These are phyloP conservation scores for Phanerochaete carnosa DNA, from an alignment of 768 basidiomycete species.

Conservation along the genomic window DNA sequence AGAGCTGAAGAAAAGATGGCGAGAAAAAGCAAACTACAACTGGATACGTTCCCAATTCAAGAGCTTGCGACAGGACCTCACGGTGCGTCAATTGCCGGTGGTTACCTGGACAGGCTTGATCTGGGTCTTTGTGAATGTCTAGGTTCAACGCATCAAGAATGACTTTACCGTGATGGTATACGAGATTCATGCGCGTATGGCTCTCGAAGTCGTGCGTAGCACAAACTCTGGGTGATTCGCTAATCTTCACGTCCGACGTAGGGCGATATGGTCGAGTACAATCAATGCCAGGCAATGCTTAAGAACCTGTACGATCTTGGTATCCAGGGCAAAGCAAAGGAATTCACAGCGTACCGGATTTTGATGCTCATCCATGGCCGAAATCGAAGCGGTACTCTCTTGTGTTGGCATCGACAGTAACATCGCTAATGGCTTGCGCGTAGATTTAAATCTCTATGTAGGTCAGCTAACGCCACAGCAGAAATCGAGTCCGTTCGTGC, in stretches of 20 bases:
- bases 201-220: slow-evolving; percentile 76
- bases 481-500: slow-evolving; percentile 75
- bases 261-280: slow-evolving; percentile 98
- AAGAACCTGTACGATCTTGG: slow-evolving; percentile 91
- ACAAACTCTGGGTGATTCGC: neutral
- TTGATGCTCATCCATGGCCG: slow-evolving; percentile 92
- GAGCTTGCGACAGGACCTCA: slow-evolving; percentile 94
- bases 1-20: slow-evolving; percentile 88
- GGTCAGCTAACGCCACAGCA: slow-evolving; percentile 95
- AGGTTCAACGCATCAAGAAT: slow-evolving; percentile 99
- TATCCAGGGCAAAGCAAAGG: slow-evolving; percentile 87
- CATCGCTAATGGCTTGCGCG: slow-evolving; percentile 4
- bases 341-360: slow-evolving; percentile 97
- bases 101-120: neutral
- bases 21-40: slow-evolving; percentile 68
- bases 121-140: neutral
- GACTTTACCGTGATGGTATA: slow-evolving; percentile 97
- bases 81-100: slow-evolving; percentile 54
- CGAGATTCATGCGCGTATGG: slow-evolving; percentile 97
- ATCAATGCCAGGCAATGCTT: slow-evolving; percentile 92
- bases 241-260: slow-evolving; percentile 30
- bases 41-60: slow-evolving; percentile 99
- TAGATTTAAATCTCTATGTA: slow-evolving; percentile 95
- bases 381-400: slow-evolving; percentile 82
- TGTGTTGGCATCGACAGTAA: neutral